Conservation (phyloP, 2,329 filamentous ascomycete species). For the Diaporthe ampelina region DNA sequence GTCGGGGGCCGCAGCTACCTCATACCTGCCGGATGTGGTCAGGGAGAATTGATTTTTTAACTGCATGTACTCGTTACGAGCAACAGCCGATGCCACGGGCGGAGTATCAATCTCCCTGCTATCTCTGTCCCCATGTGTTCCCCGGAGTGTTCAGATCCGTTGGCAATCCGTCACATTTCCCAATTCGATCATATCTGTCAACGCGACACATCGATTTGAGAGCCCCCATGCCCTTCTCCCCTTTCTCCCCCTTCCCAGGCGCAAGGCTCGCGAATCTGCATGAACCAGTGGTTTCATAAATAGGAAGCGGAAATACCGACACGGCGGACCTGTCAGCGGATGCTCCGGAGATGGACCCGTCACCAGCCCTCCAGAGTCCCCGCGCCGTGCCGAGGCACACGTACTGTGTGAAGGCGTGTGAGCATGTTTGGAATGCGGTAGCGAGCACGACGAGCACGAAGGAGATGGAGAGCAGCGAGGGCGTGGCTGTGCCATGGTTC, state of each 20-base stretch:
- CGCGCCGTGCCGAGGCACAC: constrained; percentile 4
- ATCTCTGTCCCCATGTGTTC: constrained; percentile 2
- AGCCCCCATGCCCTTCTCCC: neutral
- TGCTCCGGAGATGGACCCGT: constrained; percentile 12
- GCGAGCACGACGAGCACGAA: constrained; percentile 26
- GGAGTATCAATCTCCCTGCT: constrained; percentile 13
- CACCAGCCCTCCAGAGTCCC: neutral
- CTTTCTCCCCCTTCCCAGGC: constrained; percentile 12
- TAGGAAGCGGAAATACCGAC: constrained; percentile 30
- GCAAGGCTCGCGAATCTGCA: constrained; percentile 22
- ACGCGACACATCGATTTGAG: neutral
- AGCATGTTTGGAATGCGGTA: neutral
- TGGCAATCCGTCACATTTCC: constrained; percentile 17
- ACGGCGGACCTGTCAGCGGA: constrained; percentile 12
- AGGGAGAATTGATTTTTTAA: neutral
- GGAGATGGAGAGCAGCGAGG: neutral
- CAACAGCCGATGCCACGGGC: neutral
- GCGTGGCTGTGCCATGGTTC: constrained; percentile 8
- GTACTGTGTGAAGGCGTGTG: neutral
- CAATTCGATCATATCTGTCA: constrained; percentile 1
- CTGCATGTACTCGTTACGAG: constrained; percentile 19
- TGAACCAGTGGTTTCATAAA: constrained; percentile 14
- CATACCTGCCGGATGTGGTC: neutral
- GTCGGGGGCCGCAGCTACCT: neutral
- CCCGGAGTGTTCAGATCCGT: constrained; percentile 4